A percentile compares a stretch with the other conserved stretches of the same genome.
Conservation (phyloP, 2,329 filamentous ascomycete genomes). For the Claviceps sorghi region DNA sequence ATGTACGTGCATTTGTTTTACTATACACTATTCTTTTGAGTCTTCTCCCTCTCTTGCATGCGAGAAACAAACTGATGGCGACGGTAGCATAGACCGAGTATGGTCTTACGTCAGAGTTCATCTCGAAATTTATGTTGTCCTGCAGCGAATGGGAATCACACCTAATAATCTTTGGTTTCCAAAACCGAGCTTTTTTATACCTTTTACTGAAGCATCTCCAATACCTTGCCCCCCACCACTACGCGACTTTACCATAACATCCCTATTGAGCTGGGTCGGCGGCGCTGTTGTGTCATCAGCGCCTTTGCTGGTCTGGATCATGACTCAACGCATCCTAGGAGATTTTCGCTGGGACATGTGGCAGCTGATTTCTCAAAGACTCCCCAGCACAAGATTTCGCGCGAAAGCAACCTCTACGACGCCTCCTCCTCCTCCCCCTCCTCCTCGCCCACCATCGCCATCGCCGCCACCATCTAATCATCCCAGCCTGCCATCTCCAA, state of each 20-base stretch:
- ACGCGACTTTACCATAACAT: slow-evolving; percentile 21
- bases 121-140: slow-evolving; percentile 35
- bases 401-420: slow-evolving; percentile 7
- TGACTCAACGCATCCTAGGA: slow-evolving; percentile 25
- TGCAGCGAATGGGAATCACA: slow-evolving; percentile 37
- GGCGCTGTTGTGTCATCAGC: slow-evolving; percentile 26
- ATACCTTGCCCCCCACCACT: slow-evolving; percentile 31
- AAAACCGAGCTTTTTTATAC: slow-evolving; percentile 34
- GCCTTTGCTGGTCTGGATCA: slow-evolving; percentile 33
- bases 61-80: slow-evolving; percentile 5
- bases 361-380: slow-evolving; percentile 21
- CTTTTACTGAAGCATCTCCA: slow-evolving; percentile 37
- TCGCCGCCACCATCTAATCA: slow-evolving; percentile 8
- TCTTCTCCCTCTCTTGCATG: too few species aligned
- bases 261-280: slow-evolving; percentile 29
- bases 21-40: background rate
- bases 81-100: slow-evolving; percentile 15
- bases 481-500: background rate
- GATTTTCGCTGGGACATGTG: slow-evolving; percentile 23
- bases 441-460: slow-evolving; percentile 10
- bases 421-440: slow-evolving; percentile 4
- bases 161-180: slow-evolving; percentile 29
- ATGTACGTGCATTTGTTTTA: slow-evolving; percentile 12
- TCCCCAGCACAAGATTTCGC: slow-evolving; percentile 28
- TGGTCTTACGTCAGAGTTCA: slow-evolving; percentile 33